Percentiles rank a stretch among this genome's conserved stretches.
phyloP scores from a whole-genome alignment of 2,329 filamentous ascomycete genomes.

The Blastomyces percursus region DNA sequence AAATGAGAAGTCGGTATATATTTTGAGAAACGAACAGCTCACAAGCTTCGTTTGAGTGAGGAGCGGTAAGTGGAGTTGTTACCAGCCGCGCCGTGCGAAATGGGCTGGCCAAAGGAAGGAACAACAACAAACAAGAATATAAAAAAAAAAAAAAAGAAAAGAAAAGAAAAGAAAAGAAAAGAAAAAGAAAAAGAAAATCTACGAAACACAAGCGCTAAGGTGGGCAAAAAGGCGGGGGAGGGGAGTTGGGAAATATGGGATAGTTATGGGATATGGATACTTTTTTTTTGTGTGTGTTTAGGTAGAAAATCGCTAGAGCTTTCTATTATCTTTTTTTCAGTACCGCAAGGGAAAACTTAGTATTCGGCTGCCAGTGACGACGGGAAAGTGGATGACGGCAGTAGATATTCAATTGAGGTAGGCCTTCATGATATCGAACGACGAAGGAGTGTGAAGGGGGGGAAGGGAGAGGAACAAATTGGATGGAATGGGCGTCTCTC shows the following conservation, averaged over 20 bases:
- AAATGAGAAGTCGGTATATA: constrained; percentile 36
- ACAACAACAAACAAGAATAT: no score
- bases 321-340: background rate
- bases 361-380: background rate
- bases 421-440: background rate
- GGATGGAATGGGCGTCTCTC: background rate
- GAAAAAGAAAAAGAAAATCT: no score
- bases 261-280: background rate
- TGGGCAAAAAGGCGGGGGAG: no score
- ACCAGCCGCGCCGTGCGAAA: no score
- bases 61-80: no score
- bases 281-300: background rate
- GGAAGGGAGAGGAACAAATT: background rate
- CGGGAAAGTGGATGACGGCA: background rate
- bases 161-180: no score
- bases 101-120: no score
- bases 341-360: background rate
- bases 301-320: background rate
- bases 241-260: background rate
- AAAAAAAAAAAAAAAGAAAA: no score
- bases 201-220: no score
- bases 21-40: background rate
- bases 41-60: background rate
- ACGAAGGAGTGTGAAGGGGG: background rate
- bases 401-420: background rate